Base-by-base conservation (phyloP, 2,329 filamentous ascomycete species). In the Coniosporium uncinatum region DNA sequence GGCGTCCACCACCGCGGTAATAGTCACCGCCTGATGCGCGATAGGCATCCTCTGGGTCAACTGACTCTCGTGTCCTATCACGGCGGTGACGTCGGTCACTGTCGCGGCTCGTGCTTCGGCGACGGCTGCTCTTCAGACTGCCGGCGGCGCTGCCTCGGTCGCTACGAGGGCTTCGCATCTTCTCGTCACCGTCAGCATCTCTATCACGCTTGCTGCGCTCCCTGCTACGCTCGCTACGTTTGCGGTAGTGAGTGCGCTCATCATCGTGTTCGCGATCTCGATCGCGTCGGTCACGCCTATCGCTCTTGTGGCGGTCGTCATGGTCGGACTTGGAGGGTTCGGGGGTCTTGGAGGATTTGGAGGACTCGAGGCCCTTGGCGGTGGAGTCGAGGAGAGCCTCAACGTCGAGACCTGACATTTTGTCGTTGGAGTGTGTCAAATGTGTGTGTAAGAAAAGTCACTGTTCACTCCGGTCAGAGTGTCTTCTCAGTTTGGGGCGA, bases 341-440 rank as follows among this genome's bases (percentile, higher is more conserved):
- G 36, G 57, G 53, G 34, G 58, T 50, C 21, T 52, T 46, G 29
- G 73, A 71, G n/a, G n/a, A n/a, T n/a, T n/a, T n/a, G n/a, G n/a
- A n/a, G n/a, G n/a, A n/a, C n/a, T n/a, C n/a, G n/a, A n/a, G n/a
- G n/a, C n/a, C n/a, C 59, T 81, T 82, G 37, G 85, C 86, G 47
- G 85, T 87, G 38, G 85, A 86, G 67, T 91, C 87, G 49, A 93
- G 77, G 49, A 93, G 76, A 52, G 87, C 86, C 73, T 93, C 87
- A 53, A 93, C 86, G 61, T 93, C 87, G 51, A 82, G 67, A 61
- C 74, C 75, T 60, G 79, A 81, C 79, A 83, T 83, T 52, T 52
- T 69, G 63, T 53, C 43, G 42, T 36, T 33, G 42, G 43, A 36
- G 27, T 11, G 11, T 31, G 27, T 31, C 11, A 31, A 31, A 16